Evolutionary conservation across 306 rosid genomes (phyloP), one percentile per base, ranked within the genome.

Genomic region (Begonia fuchsioides): DNA sequence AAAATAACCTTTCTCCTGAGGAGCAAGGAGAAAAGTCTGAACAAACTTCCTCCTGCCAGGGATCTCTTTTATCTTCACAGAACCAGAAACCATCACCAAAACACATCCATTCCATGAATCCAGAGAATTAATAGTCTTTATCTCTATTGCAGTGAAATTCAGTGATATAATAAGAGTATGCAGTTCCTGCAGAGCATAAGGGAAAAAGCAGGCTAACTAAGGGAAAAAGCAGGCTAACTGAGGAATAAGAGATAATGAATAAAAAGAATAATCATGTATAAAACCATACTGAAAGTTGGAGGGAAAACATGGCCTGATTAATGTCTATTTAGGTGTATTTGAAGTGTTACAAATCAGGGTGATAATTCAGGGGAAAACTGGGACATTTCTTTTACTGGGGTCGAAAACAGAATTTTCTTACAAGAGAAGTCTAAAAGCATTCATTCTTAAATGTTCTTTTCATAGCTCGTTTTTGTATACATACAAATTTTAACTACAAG

Each of bases 1-100:
- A 65, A 76, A 85, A 71, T 62, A 90, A 43, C 98, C 96, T 49
- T 75, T 85, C 52, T 85, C 95, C 68, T 85, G 96, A 35, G 98
- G 98, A 43, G 93, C 95, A 49, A 90, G 93, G 61, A 90, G 72
- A 67, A 90, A 82, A 10, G 92, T 75, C 67, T 90, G 96, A 13
- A 79, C 74, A 73, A 85, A 90, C 64, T 68, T 90, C 62, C 87
- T 85, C 61, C 59, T 77, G 38, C 71, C 70, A 60, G 6, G 58
- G n/a, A 69, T 52, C 43, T 82, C 98, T 63, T 81, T 82, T 7
- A 75, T 56, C 75, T 79, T 85, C 45, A 86, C 84, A 67, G 65
- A 60, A 16, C 98, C 98, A 5, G 94, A 75, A 67, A 85, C 93
- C 85, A 85, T 66, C 35, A 90, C 98, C 46, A 90, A 77, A 47